A percentile compares a stretch with the other conserved stretches of the same genome.
Conservation (phyloP, 129 eudicot species). For the Pittosporum tobira region DNA sequence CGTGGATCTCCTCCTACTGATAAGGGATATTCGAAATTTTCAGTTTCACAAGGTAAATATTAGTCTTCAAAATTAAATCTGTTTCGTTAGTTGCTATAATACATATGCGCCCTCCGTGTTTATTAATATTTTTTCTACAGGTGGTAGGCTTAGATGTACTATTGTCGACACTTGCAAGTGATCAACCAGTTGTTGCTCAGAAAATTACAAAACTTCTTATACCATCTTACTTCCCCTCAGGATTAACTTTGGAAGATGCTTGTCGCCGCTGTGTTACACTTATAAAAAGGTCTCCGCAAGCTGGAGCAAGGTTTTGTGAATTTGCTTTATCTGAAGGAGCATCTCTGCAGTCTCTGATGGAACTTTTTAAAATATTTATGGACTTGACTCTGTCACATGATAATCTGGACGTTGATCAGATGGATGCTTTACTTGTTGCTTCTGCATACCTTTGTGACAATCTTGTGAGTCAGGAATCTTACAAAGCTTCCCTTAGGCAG, state of each 20-base stretch:
- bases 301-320: conserved; percentile 96
- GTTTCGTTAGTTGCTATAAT: background rate
- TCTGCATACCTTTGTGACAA: conserved; percentile 51
- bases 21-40: conserved; percentile 57
- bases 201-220: conserved; percentile 83
- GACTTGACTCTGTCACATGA: conserved; percentile 38
- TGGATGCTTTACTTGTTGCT: conserved; percentile 65
- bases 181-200: conserved; percentile 65
- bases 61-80: background rate
- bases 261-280: conserved; percentile 71
- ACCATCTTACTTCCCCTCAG: conserved; percentile 86
- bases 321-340: conserved; percentile 69
- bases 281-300: conserved; percentile 77
- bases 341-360: conserved; percentile 43
- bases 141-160: conserved; percentile 61
- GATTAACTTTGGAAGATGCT: conserved; percentile 64
- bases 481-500: conserved; percentile 38
- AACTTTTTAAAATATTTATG: conserved; percentile 45
- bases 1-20: conserved; percentile 64
- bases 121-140: conserved; percentile 24
- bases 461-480: conserved; percentile 37
- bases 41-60: conserved; percentile 79
- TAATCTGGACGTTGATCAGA: conserved; percentile 31
- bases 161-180: conserved; percentile 62
- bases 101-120: background rate